These are phyloP conservation scores for Diaporthe citrichinensis DNA, from an alignment of 2,329 filamentous ascomycete species.

Conservation along the genomic window DNA sequence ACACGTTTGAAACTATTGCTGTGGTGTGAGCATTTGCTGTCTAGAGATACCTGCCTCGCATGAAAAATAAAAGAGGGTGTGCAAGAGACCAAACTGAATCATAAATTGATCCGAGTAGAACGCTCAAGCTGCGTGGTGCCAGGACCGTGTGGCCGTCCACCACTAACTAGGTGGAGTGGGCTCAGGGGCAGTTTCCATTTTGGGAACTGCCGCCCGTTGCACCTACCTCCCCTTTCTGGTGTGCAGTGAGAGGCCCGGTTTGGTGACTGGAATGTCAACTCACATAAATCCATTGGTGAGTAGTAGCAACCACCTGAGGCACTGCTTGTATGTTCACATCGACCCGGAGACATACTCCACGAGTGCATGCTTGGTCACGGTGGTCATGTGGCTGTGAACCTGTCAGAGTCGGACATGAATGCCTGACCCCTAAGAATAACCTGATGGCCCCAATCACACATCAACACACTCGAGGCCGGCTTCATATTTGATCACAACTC, in stretches of 20 bases:
- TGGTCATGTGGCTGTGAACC: conserved; percentile 23
- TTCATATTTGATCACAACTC: conserved; percentile 5
- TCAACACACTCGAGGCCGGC: not conserved
- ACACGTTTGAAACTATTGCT: not conserved
- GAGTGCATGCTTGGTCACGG: not conserved
- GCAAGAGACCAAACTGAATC: not conserved
- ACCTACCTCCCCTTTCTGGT: conserved; percentile 8
- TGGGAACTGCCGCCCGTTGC: conserved; percentile 16
- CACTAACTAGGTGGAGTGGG: conserved; percentile 8
- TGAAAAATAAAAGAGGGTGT: conserved; percentile 6
- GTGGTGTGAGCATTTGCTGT: conserved; percentile 9
- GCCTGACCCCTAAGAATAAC: conserved; percentile 36
- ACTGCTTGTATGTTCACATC: not conserved
- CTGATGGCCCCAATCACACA: conserved; percentile 35
- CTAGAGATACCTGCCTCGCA: conserved; percentile 30
- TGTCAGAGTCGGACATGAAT: conserved; percentile 30
- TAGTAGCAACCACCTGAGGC: not conserved
- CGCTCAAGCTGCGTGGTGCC: not conserved
- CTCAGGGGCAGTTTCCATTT: conserved; percentile 37
- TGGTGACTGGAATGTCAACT: conserved; percentile 18
- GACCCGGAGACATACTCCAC: not conserved
- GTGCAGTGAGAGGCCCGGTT: not conserved
- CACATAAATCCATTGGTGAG: not conserved
- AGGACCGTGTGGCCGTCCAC: not conserved
- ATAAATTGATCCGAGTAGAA: not conserved